Evolutionary conservation across 106 monocot species (phyloP), one percentile per base, ranked within the genome.

Genomic region (Triglochin maritima): DNA sequence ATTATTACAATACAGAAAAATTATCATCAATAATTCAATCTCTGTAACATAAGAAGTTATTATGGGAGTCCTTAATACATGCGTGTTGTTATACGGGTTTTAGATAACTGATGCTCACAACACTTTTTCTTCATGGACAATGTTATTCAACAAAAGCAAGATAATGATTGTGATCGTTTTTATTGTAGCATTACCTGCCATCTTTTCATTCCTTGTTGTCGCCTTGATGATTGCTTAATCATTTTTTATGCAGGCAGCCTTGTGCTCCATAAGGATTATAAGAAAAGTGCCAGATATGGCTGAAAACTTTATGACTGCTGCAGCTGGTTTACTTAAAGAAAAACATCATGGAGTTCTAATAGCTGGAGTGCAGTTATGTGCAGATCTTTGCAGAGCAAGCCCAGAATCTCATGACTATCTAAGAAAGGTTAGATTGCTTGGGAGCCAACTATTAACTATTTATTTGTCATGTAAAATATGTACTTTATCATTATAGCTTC

Each of bases 341-440:
- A 98, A 98, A 45, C 96, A 98, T 79, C 96, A 98, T 77, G 96
- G 96, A 52, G 96, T 91, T 69, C 70, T 98, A 49, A 86, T 98
- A 74, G 66, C 91, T 78, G 88, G 81, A 48, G 88, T 98, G 64
- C 88, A 91, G 70, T 88, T 98, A 29, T 98, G 96, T 65, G 78
- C 75, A 52, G 96, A 91, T 80, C 71, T 98, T 29, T 98, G 91
- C 77, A 91, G 84, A 83, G 88, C 85, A 43, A 91, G 86, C 62
- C 49, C 54, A 9, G 88, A 91, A 14, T 84, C 91, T 61, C 68
- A 86, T 66, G 82, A 82, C 68, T 82, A 91, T 70, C 65, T 98
- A 72, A 83, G 96, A 62, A 90, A 90, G 96, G 96, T 98, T 83
- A 12, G 61, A 16, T 46, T 56, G 13, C 7, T 66, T 49, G 4